Base-by-base conservation (phyloP, 176 grass and related monocot species). In the Oryza officinalis region DNA sequence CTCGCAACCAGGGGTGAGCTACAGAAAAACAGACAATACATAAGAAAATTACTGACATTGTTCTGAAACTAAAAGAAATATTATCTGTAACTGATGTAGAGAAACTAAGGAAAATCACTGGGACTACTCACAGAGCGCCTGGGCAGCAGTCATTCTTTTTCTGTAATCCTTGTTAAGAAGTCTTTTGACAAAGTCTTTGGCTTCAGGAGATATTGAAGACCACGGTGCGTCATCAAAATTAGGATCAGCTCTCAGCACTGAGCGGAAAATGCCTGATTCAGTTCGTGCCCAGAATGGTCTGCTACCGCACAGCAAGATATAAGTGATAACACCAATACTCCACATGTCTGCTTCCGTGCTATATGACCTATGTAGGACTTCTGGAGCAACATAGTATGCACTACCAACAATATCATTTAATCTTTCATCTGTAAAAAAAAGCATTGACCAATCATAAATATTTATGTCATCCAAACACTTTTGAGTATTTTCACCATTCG, bases 351-450 rank as follows among this genome's bases (percentile, higher is more conserved):
- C 97, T 85, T 99, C 97, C 23, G 87, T 96, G 74, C 91, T 94
- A 81, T 99, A 99, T 71, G 97, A 94, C 80, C 97, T 91, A 85
- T 99, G 91, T 68, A 99, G 80, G 20, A 99, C 97, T 88, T 99
- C 97, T 74, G 97, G 97, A 49, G 97, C 97, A 80, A 99, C 97
- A 87, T 99, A 99, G 73, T 96, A 99, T 37, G 97, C 97, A 79
- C 97, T 99, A 35, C 97, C 97, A 86, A 99, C 97, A 87, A 99
- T 99, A 59, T 99, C 97, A 87, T 96, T 99, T 74, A 99, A 72
- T 68, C 97, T 96, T 92, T 96, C 97, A 90, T 99, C 97, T 99
- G 89, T 74, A 80, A 82, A 69, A 77, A 74, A 71, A 75, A 23
- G 13, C 26, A 49, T 90, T 60, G 87, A 47, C 15, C 30, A 41